phyloP scores from a whole-genome alignment of 2,329 filamentous ascomycete genomes.

The Colletotrichum cereale region DNA sequence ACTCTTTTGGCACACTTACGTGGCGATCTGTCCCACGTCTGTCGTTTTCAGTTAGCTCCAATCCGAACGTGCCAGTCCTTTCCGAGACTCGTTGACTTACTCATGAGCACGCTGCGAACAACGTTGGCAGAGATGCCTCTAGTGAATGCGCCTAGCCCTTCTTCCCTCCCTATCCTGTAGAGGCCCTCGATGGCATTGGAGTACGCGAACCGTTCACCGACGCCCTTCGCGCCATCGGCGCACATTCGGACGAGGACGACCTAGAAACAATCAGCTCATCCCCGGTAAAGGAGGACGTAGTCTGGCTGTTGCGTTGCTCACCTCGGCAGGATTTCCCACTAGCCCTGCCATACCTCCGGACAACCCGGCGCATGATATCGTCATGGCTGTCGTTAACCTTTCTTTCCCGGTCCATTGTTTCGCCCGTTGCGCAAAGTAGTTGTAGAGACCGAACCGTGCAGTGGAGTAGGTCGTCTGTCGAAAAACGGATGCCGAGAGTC shows the following conservation, averaged over 20 bases:
- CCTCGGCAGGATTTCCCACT: constrained; percentile 60
- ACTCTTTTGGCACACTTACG: constrained; percentile 48
- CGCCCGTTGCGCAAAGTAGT: constrained; percentile 49
- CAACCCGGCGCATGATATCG: constrained; percentile 54
- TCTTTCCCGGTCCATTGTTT: constrained; percentile 46
- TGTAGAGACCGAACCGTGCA: constrained; percentile 58
- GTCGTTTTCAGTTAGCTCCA: constrained; percentile 34
- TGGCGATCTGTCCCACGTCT: constrained; percentile 60
- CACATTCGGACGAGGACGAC: constrained; percentile 60
- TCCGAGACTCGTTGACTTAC: constrained; percentile 44
- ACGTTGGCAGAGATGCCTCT: constrained; percentile 56
- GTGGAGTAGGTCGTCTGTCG: constrained; percentile 60
- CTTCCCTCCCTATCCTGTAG: constrained; percentile 51
- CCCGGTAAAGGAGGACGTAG: background rate
- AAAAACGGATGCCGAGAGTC: constrained; percentile 58
- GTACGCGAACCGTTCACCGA: constrained; percentile 53
- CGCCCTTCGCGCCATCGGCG: constrained; percentile 56
- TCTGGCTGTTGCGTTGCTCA: constrained; percentile 20
- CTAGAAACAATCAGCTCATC: constrained; percentile 26
- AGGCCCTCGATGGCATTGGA: constrained; percentile 53
- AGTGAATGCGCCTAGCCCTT: constrained; percentile 54
- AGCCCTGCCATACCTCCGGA: constrained; percentile 57
- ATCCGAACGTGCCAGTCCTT: constrained; percentile 5
- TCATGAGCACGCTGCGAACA: constrained; percentile 59
- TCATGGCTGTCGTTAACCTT: constrained; percentile 49